Base-by-base conservation (phyloP, 257 asterid species). In the Anisodus acutangulus region DNA sequence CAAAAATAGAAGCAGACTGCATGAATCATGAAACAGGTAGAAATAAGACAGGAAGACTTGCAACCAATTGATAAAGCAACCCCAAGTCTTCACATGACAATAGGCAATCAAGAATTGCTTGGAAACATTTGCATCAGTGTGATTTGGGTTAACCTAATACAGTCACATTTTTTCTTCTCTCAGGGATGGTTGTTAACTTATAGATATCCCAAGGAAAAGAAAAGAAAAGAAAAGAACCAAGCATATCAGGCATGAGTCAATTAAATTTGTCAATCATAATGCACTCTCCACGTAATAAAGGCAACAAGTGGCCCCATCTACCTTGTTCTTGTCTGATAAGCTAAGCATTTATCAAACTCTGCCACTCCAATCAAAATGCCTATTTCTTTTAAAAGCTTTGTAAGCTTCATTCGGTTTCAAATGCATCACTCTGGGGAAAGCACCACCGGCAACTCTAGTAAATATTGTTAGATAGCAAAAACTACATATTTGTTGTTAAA, bases 281-380 rank as follows among this genome's bases (percentile, higher is more conserved):
- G 79, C 57, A 70, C 57, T 70, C 79, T 70, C 79, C 57, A 70
- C 22, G 22, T 43, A 43, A 70, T 57, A 70, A 43, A 70, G 57
- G 57, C 57, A 70, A 43, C 79, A 43, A 70, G 17, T 70, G 79
- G 55, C 9, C 63, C 79, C 16, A 43, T 70, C 37, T 69, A 37
- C 15, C 79, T 1, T 43, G 37, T 45, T 70, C 57, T 43, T 70
- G 43, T 70, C 55, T 39, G 78, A 39, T 69, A 69, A 16, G 39
- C 78, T 43, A 43, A 43, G 57, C 79, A 41, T 70, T 43, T 70
- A 43, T 70, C 37, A 43, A 9, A 70, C 22, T 31, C 1, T 17
- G 35, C 16, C 57, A 43, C 79, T 26, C 79, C 37, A 43, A 70
- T 17, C 22, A 45, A 41, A 41, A 43, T 70, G 78, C 78, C 54